Percentiles rank a stretch among this genome's conserved stretches.
These are phyloP conservation scores for Penicillium lagena DNA, from an alignment of 495 filamentous ascomycete genomes.

Conservation along the genomic window DNA sequence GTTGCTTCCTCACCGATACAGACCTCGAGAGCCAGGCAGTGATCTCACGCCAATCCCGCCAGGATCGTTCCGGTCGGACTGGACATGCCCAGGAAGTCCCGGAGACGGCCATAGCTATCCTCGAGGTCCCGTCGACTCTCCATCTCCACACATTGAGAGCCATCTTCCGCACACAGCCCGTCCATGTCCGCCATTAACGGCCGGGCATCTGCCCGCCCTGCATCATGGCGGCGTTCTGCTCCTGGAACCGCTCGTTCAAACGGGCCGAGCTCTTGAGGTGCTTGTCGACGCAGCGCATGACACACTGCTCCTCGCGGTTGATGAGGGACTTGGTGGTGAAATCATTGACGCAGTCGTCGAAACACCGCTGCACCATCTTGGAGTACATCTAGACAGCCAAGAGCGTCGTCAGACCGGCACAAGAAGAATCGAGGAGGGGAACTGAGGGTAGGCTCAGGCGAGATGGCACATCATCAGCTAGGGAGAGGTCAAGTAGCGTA, in stretches of 20 bases:
- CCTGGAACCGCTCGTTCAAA: constrained; percentile 85
- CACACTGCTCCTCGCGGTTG: constrained; percentile 78
- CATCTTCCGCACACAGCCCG: neutral
- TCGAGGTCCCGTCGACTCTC: too few species aligned
- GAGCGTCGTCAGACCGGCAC: neutral
- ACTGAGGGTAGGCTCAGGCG: neutral
- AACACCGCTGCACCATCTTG: constrained; percentile 90
- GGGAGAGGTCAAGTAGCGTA: constrained; percentile 32
- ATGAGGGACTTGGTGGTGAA: constrained; percentile 95
- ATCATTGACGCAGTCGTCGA: constrained; percentile 94
- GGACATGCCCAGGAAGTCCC: too few species aligned
- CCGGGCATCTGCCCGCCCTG: constrained; percentile 53
- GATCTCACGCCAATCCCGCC: neutral
- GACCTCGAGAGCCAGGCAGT: neutral
- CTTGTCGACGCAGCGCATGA: constrained; percentile 92
- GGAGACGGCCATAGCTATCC: too few species aligned
- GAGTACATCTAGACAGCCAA: constrained; percentile 73
- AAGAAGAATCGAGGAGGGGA: neutral
- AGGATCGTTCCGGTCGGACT: too few species aligned
- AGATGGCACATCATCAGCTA: too few species aligned
- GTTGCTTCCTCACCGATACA: constrained; percentile 4
- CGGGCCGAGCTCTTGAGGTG: constrained; percentile 81
- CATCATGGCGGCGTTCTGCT: constrained; percentile 86
- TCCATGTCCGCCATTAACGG: constrained; percentile 19
- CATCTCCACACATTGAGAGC: too few species aligned